A percentile compares a stretch with the other conserved stretches of the same genome.
These are phyloP conservation scores for Acanthamoeba lenticulata DNA, from an alignment of 208 protist genomes.

Conservation along the genomic window DNA sequence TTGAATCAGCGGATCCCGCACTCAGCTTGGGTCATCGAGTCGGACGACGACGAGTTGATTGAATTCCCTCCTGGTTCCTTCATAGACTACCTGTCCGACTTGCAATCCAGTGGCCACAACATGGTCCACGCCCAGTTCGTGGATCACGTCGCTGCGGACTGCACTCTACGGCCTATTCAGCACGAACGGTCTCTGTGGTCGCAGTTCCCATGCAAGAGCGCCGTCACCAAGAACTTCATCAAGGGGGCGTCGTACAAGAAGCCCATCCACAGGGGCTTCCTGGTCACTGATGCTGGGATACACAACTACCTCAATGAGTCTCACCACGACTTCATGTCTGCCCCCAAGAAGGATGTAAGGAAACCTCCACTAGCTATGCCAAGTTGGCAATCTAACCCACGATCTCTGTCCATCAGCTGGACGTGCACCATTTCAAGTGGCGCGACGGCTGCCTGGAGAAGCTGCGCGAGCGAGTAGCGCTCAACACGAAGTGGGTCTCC, in stretches of 20 bases:
- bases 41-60: slow-evolving; percentile 19
- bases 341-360: neutral
- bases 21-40: neutral
- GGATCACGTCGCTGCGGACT: neutral
- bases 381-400: no score
- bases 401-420: neutral
- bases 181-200: neutral
- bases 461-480: neutral
- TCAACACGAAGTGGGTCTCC: neutral
- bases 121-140: neutral
- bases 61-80: no score
- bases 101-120: neutral
- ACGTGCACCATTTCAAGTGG: slow-evolving; percentile 29
- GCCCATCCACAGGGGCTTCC: neutral
- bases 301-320: neutral
- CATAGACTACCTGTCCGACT: no score
- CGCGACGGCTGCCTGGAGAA: neutral
- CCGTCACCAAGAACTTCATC: neutral
- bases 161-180: neutral
- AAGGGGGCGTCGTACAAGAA: neutral
- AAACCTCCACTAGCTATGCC: neutral
- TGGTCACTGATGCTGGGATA: no score
- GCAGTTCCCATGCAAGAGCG: neutral
- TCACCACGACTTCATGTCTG: neutral
- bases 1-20: neutral